Percentiles rank a stretch among this genome's conserved stretches.
Evolutionary conservation across 2,329 filamentous ascomycete genomes (phyloP).

Genomic region (Didymellaceae sp.): DNA sequence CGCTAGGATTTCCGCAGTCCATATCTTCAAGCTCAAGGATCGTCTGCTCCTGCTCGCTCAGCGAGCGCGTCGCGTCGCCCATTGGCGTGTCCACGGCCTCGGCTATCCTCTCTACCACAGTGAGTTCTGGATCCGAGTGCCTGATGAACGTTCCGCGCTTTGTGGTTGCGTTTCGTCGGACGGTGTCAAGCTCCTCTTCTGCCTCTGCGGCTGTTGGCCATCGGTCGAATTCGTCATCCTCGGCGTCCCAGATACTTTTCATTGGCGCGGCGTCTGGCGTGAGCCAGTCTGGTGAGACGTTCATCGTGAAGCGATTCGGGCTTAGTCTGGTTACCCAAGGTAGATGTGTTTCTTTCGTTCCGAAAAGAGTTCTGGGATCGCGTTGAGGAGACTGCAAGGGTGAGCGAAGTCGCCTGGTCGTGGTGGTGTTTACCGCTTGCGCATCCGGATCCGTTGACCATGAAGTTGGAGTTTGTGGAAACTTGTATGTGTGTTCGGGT

Average conservation of each 20-base stretch:
- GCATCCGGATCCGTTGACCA: background rate
- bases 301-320: conserved; percentile 6
- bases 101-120: conserved; percentile 3
- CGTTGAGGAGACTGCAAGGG: background rate
- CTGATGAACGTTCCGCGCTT: conserved; percentile 6
- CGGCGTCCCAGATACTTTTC: conserved; percentile 20
- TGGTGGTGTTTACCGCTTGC: background rate
- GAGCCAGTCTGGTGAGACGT: background rate
- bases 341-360: conserved; percentile 8
- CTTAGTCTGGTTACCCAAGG: conserved; percentile 13
- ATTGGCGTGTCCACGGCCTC: conserved; percentile 2
- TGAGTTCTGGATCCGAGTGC: background rate
- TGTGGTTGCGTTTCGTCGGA: conserved; percentile 6
- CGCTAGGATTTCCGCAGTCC: conserved; percentile 17
- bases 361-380: conserved; percentile 8
- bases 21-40: conserved; percentile 20
- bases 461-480: background rate
- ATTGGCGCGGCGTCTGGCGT: conserved; percentile 1
- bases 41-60: background rate
- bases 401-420: background rate
- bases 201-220: conserved; percentile 11
- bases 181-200: conserved; percentile 1
- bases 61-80: background rate
- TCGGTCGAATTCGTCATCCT: conserved; percentile 23
- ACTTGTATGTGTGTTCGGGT: background rate